Evolutionary conservation across 1,139 yeast genomes (phyloP).

Genomic region (Debaryomyces fabryi): DNA sequence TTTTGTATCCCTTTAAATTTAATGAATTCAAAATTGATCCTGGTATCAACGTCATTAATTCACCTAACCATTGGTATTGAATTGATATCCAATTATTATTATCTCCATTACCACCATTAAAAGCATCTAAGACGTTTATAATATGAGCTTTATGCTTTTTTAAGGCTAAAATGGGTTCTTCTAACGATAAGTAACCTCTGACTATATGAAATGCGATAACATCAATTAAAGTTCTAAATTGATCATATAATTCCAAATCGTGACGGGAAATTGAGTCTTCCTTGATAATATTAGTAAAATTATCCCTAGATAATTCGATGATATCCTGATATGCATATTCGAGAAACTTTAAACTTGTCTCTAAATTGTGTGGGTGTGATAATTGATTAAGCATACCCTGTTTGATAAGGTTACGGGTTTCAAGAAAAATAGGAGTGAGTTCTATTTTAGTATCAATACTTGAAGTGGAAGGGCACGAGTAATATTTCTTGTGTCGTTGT

Average conservation of each 20-base stretch:
- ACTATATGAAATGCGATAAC: constrained; percentile 63
- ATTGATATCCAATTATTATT: constrained; percentile 42
- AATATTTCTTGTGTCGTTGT: constrained; percentile 42
- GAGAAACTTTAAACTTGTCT: constrained; percentile 30
- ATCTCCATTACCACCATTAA: constrained; percentile 14
- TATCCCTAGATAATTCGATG: constrained; percentile 28
- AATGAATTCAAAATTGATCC: constrained; percentile 40
- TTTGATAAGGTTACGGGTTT: constrained; percentile 43
- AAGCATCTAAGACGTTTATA: constrained; percentile 34
- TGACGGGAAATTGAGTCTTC: constrained; percentile 23
- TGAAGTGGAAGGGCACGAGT: constrained; percentile 33
- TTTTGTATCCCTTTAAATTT: constrained; percentile 2
- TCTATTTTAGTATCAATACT: constrained; percentile 33
- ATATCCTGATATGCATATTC: constrained; percentile 40
- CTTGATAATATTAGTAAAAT: constrained; percentile 16
- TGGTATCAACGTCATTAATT: constrained; percentile 51
- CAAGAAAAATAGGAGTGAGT: constrained; percentile 42
- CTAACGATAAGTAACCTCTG: constrained; percentile 62
- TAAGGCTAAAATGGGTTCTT: constrained; percentile 60
- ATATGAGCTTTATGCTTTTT: constrained; percentile 68
- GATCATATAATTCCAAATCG: constrained; percentile 32
- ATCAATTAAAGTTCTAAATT: constrained; percentile 56
- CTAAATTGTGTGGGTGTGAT: constrained; percentile 38
- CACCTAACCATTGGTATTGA: constrained; percentile 60
- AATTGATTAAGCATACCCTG: constrained; percentile 40